Percentiles rank a stretch among this genome's conserved stretches.
phyloP scores from a whole-genome alignment of 139 green algal genomes.

The Micractinium conductrix region DNA sequence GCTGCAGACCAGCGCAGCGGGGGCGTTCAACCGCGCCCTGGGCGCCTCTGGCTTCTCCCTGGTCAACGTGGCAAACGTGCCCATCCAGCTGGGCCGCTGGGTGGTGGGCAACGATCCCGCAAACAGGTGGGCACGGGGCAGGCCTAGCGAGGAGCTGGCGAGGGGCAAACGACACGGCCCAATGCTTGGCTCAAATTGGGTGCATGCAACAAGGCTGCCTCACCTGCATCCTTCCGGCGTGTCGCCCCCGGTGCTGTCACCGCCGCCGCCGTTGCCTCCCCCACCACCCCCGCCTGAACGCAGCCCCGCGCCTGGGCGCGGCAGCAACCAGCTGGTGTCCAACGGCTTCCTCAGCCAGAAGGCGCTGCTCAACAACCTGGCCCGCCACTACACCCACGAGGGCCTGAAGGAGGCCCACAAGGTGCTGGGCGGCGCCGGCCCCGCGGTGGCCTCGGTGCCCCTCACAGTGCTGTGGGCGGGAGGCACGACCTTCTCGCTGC shows the following conservation, averaged over 20 bases:
- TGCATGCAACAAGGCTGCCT: too few species aligned
- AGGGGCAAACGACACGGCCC: too few species aligned
- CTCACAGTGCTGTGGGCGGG: conserved; percentile 79
- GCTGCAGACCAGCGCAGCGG: conserved; percentile 1
- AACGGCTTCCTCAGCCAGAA: conserved; percentile 56
- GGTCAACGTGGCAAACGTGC: conserved; percentile 90
- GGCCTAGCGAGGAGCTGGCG: too few species aligned
- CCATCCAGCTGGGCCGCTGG: conserved; percentile 70
- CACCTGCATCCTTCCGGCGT: not conserved
- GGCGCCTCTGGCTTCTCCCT: conserved; percentile 82
- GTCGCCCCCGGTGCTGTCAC: not conserved
- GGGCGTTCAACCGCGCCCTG: conserved; percentile 61
- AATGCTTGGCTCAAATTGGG: too few species aligned
- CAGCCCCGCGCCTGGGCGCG: not conserved
- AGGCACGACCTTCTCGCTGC: conserved; percentile 67
- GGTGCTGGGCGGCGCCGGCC: conserved; percentile 79
- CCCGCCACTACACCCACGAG: conserved; percentile 74
- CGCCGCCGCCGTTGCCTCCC: not conserved
- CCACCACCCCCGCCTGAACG: not conserved
- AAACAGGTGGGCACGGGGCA: conserved; percentile 50
- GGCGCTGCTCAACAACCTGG: conserved; percentile 57
- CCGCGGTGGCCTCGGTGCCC: conserved; percentile 74
- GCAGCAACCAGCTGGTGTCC: conserved; percentile 43
- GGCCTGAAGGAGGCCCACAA: conserved; percentile 76
- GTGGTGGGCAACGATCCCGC: conserved; percentile 51